Percentiles rank a stretch among this genome's conserved stretches.
Conservation (phyloP, 192 early-diverging fungal genomes). For the Neocallimastix lanati region DNA sequence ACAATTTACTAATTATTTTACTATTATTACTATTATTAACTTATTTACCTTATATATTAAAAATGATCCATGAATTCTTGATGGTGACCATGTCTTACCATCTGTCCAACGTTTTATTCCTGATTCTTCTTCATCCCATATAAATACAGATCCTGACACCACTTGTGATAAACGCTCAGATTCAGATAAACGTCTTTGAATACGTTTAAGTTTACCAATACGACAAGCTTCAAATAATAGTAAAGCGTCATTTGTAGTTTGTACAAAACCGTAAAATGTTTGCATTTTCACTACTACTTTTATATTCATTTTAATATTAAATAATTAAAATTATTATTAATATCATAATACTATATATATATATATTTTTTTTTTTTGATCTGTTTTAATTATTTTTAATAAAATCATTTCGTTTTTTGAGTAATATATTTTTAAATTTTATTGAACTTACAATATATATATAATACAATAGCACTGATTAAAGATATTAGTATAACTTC, state of each 20-base stretch:
- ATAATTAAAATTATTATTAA: too few relatives aligned
- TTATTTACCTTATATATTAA: constrained; percentile 75
- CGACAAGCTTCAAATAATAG: constrained; percentile 81
- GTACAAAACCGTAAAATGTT: constrained; percentile 67
- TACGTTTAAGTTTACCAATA: constrained; percentile 44
- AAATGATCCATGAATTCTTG: constrained; percentile 70
- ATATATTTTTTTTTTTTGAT: too few relatives aligned
- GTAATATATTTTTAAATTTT: too few relatives aligned
- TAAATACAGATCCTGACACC: constrained; percentile 69
- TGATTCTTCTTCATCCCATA: constrained; percentile 78
- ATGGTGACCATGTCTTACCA: constrained; percentile 74
- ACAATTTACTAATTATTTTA: too few relatives aligned
- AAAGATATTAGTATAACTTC: too few relatives aligned
- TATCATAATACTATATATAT: too few relatives aligned
- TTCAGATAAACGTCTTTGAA: constrained; percentile 65
- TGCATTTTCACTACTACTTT: constrained; percentile 5
- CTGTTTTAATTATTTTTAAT: too few relatives aligned
- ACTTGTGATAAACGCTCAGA: constrained; percentile 56
- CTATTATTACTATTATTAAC: too few relatives aligned
- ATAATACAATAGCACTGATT: too few relatives aligned
- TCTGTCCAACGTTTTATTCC: constrained; percentile 90
- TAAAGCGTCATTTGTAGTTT: constrained; percentile 71
- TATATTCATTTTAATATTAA: too few relatives aligned
- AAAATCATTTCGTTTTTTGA: too few relatives aligned
- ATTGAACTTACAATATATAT: too few relatives aligned